Conservation (phyloP, 768 basidiomycete species). For the Termitomyces sp. region DNA sequence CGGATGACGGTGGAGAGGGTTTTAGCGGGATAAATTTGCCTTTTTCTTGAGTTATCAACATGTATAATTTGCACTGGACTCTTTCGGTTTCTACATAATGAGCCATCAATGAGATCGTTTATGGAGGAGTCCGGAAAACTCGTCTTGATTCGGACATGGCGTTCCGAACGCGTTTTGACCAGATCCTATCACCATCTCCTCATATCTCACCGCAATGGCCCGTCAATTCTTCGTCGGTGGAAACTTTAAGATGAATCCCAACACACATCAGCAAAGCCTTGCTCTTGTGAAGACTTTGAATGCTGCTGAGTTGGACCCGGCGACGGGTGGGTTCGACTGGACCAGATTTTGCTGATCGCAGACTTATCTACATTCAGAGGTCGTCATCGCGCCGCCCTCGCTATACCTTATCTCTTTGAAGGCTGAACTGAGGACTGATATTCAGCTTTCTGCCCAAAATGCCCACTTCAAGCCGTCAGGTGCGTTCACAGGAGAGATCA, state of each 20-base stretch:
- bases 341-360: constrained; percentile 4
- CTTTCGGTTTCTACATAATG: no score
- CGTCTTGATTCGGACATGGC: background rate
- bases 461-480: constrained; percentile 78
- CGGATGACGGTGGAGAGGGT: constrained; percentile 65
- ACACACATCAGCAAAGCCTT: constrained; percentile 55
- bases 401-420: constrained; percentile 80
- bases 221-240: constrained; percentile 94
- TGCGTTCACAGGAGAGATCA: constrained; percentile 97
- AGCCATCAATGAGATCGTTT: background rate
- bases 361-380: constrained; percentile 50
- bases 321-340: constrained; percentile 51
- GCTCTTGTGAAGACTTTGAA: constrained; percentile 70
- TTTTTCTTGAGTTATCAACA: background rate
- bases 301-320: constrained; percentile 68
- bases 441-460: constrained; percentile 90
- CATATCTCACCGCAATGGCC: constrained; percentile 40
- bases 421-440: constrained; percentile 53
- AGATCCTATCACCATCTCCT: constrained; percentile 5
- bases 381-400: constrained; percentile 88
- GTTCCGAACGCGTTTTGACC: background rate
- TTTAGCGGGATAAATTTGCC: background rate
- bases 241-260: constrained; percentile 98
- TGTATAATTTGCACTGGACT: no score
- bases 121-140: background rate